phyloP scores from a whole-genome alignment of 1,284 basidiomycete genomes.

The Sphaerobolus stellatus region DNA sequence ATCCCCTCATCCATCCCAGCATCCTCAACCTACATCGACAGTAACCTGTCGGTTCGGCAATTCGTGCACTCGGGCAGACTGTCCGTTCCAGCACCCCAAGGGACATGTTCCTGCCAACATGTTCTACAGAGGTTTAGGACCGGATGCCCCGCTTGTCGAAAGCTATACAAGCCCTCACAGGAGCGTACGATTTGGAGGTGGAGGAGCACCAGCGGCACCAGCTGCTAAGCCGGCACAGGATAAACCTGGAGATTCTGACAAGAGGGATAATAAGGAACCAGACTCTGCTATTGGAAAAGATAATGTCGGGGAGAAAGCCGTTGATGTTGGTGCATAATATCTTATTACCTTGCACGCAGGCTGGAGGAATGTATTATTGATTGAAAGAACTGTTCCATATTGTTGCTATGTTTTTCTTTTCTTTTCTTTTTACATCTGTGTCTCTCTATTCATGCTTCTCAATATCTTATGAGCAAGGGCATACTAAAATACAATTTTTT shows the following conservation, averaged over 20 bases:
- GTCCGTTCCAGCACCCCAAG: slow-evolving; percentile 77
- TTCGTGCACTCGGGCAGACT: slow-evolving; percentile 73
- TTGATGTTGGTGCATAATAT: slow-evolving; percentile 17
- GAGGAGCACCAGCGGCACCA: background rate
- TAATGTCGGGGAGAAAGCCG: slow-evolving; percentile 47
- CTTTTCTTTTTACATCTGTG: slow-evolving; percentile 2
- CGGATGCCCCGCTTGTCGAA: slow-evolving; percentile 55
- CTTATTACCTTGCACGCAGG: background rate
- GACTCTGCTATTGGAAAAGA: slow-evolving; percentile 56
- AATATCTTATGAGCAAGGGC: too few relatives aligned
- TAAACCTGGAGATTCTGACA: slow-evolving; percentile 22
- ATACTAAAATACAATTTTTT: too few relatives aligned
- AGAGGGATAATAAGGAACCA: slow-evolving; percentile 42
- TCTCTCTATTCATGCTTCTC: too few relatives aligned
- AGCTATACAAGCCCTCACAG: slow-evolving; percentile 53
- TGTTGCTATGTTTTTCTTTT: background rate
- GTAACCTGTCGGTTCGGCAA: slow-evolving; percentile 70
- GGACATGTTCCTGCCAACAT: slow-evolving; percentile 71
- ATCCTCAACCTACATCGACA: slow-evolving; percentile 8
- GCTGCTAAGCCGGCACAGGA: slow-evolving; percentile 53
- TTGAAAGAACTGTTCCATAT: background rate
- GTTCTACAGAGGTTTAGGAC: slow-evolving; percentile 74
- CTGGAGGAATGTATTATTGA: background rate
- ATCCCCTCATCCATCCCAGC: slow-evolving; percentile 28
- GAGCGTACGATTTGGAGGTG: slow-evolving; percentile 55